Conservation (phyloP, 1,139 yeast genomes). For the Candida sp. region DNA sequence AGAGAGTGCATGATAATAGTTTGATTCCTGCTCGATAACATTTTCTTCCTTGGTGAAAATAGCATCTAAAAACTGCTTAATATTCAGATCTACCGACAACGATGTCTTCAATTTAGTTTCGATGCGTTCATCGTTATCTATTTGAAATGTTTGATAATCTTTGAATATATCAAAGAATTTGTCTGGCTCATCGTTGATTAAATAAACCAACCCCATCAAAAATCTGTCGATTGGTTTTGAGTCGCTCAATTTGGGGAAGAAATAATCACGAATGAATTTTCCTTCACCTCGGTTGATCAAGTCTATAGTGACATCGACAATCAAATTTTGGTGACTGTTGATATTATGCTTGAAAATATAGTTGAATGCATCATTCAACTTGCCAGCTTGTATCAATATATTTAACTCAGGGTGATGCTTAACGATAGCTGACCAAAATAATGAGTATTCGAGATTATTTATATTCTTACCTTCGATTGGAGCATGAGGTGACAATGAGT, state of each 20-base stretch:
- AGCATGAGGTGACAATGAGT: constrained; percentile 7
- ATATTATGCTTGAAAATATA: constrained; percentile 14
- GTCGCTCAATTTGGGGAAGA: constrained; percentile 18
- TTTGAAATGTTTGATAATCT: constrained; percentile 13
- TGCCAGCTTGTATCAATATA: constrained; percentile 15
- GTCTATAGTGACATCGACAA: constrained; percentile 29
- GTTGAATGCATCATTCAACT: constrained; percentile 26
- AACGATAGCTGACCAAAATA: constrained; percentile 26
- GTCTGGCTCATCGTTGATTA: constrained; percentile 25
- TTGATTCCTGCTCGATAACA: constrained; percentile 14
- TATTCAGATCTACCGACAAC: constrained; percentile 12
- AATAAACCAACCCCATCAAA: constrained; percentile 32
- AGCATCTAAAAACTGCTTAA: constrained; percentile 17
- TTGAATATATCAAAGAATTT: constrained; percentile 21
- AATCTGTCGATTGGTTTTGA: constrained; percentile 20
- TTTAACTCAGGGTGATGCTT: constrained; percentile 17
- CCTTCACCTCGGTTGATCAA: constrained; percentile 29
- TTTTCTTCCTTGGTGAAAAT: constrained; percentile 13
- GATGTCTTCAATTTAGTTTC: constrained; percentile 16
- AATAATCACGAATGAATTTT: constrained; percentile 16
- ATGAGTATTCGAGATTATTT: constrained; percentile 17
- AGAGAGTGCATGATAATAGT: constrained; percentile 35
- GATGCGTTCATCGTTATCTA: constrained; percentile 9
- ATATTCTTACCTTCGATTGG: constrained; percentile 11
- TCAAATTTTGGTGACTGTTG: constrained; percentile 16